These are phyloP conservation scores for Phytopythium boreale DNA, from an alignment of 352 stramenopile genomes.

Conservation along the genomic window DNA sequence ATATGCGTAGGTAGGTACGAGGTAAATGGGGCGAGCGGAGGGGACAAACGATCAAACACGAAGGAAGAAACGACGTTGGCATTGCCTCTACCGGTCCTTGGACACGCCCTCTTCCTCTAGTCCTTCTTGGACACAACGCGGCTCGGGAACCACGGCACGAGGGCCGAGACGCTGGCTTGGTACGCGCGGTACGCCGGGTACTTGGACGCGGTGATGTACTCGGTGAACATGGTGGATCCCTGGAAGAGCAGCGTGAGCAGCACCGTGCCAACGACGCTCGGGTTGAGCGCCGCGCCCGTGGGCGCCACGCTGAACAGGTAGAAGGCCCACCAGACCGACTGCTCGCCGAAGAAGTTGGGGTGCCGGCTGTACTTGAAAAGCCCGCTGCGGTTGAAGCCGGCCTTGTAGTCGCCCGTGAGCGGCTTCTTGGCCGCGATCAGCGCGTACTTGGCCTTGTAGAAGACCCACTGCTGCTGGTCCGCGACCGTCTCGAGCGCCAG, in stretches of 20 bases:
- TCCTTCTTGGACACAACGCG: background rate
- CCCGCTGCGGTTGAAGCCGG: conserved; percentile 81
- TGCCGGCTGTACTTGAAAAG: conserved; percentile 92
- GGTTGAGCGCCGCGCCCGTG: conserved; percentile 54
- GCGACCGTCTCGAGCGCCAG: conserved; percentile 82
- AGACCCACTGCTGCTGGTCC: conserved; percentile 92
- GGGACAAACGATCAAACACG: background rate
- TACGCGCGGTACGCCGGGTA: conserved; percentile 90
- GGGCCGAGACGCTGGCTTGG: conserved; percentile 63
- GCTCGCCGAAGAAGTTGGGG: conserved; percentile 93
- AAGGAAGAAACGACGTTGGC: background rate
- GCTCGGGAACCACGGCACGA: conserved; percentile 31
- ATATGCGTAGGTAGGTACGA: background rate
- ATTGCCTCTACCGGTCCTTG: background rate
- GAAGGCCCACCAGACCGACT: conserved; percentile 89
- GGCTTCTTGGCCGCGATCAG: conserved; percentile 45
- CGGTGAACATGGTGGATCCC: conserved; percentile 87
- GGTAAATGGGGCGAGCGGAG: background rate
- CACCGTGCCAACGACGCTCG: conserved; percentile 71
- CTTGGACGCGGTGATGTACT: conserved; percentile 87
- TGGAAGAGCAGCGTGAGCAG: conserved; percentile 89
- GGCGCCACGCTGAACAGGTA: conserved; percentile 88
- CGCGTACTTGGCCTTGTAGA: conserved; percentile 88
- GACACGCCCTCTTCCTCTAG: background rate
- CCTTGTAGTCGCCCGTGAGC: conserved; percentile 65